A percentile compares a stretch with the other conserved stretches of the same genome.
Evolutionary conservation across 1,284 basidiomycete species (phyloP).

Genomic region (Cryptococcus wingfieldii): DNA sequence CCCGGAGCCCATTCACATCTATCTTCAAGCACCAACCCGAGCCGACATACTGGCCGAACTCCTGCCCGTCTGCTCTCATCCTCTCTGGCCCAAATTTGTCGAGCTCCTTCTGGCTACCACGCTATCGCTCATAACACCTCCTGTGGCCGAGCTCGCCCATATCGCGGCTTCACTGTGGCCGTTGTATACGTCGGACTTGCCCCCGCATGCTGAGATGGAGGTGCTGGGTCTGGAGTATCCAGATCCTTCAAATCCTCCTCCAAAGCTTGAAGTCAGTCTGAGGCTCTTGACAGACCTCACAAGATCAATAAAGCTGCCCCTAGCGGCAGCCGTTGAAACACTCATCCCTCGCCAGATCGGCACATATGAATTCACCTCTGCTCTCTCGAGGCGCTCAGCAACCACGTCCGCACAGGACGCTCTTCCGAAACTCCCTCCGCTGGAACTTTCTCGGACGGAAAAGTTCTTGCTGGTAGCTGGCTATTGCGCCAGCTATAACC

Average conservation of each 20-base stretch:
- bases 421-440: constrained; percentile 27
- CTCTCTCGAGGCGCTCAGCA: constrained; percentile 13
- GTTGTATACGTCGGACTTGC: constrained; percentile 46
- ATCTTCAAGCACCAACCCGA: constrained; percentile 58
- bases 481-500: constrained; percentile 83
- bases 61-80: constrained; percentile 37
- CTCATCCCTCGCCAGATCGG: constrained; percentile 33
- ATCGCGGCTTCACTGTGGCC: constrained; percentile 76
- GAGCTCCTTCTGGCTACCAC: constrained; percentile 63
- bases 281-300: constrained; percentile 46
- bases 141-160: constrained; percentile 68
- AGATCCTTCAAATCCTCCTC: constrained; percentile 18
- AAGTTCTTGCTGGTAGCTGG: constrained; percentile 76
- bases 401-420: neutral
- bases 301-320: constrained; percentile 33
- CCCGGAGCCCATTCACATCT: constrained; percentile 70
- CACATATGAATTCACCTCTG: constrained; percentile 24
- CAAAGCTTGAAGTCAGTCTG: constrained; percentile 31
- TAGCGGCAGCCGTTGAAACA: constrained; percentile 37
- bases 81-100: constrained; percentile 64
- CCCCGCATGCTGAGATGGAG: constrained; percentile 34
- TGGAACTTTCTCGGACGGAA: constrained; percentile 58
- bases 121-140: constrained; percentile 59
- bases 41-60: constrained; percentile 46
- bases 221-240: constrained; percentile 20